phyloP scores from a whole-genome alignment of 1,139 yeast species.

The Meyerozyma carpophila region DNA sequence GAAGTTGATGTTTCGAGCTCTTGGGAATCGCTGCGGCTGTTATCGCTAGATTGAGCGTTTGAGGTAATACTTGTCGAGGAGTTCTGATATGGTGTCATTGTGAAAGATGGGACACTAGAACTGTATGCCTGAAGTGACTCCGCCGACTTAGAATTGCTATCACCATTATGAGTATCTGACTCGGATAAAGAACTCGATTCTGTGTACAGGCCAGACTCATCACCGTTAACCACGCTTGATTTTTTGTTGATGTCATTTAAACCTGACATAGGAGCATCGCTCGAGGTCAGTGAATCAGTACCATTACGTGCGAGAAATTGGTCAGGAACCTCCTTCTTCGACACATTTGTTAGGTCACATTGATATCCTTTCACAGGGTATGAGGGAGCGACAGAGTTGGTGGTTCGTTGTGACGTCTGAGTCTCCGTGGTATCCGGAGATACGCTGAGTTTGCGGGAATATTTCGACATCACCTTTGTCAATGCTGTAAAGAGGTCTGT shows the following conservation, averaged over 20 bases:
- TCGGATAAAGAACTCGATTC: not conserved
- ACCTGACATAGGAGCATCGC: not conserved
- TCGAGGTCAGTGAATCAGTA: no score
- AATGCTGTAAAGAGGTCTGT: constrained; percentile 48
- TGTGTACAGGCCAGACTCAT: not conserved
- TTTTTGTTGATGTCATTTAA: not conserved
- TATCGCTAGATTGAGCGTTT: constrained; percentile 6
- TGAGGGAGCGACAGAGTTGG: no score
- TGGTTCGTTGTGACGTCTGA: no score
- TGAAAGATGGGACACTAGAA: constrained; percentile 1
- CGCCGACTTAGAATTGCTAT: not conserved
- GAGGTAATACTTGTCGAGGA: constrained; percentile 4
- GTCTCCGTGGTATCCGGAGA: not conserved
- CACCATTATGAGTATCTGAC: not conserved
- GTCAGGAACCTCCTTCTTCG: no score
- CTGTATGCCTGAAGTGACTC: not conserved
- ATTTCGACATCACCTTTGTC: constrained; percentile 58
- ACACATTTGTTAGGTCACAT: no score
- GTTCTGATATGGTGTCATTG: not conserved
- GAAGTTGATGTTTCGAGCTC: constrained; percentile 7
- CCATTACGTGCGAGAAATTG: no score
- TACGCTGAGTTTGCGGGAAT: constrained; percentile 18
- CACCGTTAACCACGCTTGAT: not conserved
- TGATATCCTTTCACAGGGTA: no score
- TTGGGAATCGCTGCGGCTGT: constrained; percentile 5